Evolutionary conservation across 1,284 basidiomycete genomes (phyloP).

Genomic region (Vanrija humicola): DNA sequence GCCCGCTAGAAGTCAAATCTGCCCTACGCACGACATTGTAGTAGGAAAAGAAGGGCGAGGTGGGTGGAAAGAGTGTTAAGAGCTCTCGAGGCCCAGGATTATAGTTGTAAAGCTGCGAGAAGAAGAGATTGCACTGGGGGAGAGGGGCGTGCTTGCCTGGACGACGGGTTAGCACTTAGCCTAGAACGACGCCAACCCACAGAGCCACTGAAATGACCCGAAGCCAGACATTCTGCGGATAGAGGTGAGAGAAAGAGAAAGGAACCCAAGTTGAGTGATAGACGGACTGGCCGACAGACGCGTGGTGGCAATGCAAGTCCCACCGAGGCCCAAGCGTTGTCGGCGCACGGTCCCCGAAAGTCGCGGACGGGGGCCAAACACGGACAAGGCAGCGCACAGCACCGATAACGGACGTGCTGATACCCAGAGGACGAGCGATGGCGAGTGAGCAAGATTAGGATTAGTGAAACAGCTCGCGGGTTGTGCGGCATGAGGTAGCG

Average conservation of each 20-base stretch:
- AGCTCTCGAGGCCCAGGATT: neutral
- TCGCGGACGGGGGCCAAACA: neutral
- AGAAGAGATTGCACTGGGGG: slow-evolving; percentile 51
- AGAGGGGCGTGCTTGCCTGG: slow-evolving; percentile 43
- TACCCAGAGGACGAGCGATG: no score
- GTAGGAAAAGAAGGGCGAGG: slow-evolving; percentile 25
- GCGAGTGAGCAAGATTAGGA: no score
- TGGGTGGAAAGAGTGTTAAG: slow-evolving; percentile 30
- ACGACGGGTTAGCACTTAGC: neutral
- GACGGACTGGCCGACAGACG: neutral
- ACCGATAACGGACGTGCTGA: no score
- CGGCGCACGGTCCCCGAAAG: no score
- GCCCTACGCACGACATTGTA: slow-evolving; percentile 33
- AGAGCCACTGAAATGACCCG: slow-evolving; percentile 45
- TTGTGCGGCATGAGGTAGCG: no score
- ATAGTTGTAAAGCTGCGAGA: slow-evolving; percentile 42
- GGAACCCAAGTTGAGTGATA: neutral
- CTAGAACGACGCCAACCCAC: slow-evolving; percentile 20
- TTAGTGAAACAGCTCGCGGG: no score
- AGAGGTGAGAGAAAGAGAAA: neutral
- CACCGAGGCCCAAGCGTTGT: no score
- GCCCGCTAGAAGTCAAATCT: neutral
- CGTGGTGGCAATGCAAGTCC: neutral
- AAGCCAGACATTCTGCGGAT: slow-evolving; percentile 20
- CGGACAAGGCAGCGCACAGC: neutral